Conservation (phyloP, 2,329 filamentous ascomycete genomes). For the Aciculosporium take region DNA sequence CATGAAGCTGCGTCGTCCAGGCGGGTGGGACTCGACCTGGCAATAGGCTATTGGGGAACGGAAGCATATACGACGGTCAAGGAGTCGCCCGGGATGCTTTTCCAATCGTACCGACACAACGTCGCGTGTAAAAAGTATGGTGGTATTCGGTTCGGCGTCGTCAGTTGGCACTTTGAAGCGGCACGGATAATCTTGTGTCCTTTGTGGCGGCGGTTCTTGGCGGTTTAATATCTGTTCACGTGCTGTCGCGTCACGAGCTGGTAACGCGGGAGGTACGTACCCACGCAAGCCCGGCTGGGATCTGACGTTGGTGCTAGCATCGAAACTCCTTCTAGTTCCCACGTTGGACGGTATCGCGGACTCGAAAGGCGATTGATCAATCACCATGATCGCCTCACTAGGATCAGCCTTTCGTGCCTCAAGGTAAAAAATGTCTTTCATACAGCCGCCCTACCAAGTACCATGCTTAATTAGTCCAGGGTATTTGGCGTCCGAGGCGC, state of each 20-base stretch:
- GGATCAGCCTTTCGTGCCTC: neutral
- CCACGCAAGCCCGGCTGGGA: too few species aligned
- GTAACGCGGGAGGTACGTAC: too few species aligned
- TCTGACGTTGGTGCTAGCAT: too few species aligned
- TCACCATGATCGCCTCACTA: neutral
- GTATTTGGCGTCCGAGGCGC: constrained; percentile 3
- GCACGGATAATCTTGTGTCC: constrained; percentile 8
- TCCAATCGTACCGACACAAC: neutral
- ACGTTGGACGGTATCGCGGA: too few species aligned
- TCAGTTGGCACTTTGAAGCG: constrained; percentile 4
- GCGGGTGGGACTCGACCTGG: neutral
- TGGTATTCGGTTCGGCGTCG: neutral
- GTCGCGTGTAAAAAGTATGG: too few species aligned
- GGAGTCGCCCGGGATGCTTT: neutral
- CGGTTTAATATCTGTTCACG: too few species aligned
- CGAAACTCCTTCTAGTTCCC: too few species aligned
- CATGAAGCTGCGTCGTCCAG: neutral
- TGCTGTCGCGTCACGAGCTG: too few species aligned
- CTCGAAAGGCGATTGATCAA: neutral
- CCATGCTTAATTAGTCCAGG: neutral
- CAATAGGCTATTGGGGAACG: neutral
- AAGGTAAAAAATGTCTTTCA: constrained; percentile 1
- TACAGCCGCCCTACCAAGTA: neutral
- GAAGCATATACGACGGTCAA: neutral
- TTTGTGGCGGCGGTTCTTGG: neutral